Evolutionary conservation across 2,329 filamentous ascomycete genomes (phyloP).

Genomic region (Stachybotrys echinatus): DNA sequence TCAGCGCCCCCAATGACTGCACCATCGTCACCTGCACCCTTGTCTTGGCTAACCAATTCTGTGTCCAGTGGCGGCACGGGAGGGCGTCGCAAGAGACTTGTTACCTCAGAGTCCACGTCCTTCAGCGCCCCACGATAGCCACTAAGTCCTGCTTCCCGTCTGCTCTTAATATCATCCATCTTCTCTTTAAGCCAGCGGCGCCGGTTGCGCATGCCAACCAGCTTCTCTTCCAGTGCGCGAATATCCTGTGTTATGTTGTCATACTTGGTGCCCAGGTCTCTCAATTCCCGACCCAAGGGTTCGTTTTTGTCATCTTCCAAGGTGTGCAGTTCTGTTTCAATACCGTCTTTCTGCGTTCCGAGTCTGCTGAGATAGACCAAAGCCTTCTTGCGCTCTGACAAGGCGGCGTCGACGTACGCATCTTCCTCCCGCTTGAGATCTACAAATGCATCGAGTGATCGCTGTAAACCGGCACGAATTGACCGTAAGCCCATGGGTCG

Average conservation of each 20-base stretch:
- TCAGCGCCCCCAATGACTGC: constrained; percentile 37
- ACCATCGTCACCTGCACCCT: constrained; percentile 9
- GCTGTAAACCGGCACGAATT: constrained; percentile 60
- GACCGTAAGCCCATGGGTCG: constrained; percentile 52
- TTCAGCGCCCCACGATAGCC: constrained; percentile 64
- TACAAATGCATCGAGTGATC: constrained; percentile 58
- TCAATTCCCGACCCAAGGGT: constrained; percentile 56
- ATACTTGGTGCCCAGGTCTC: constrained; percentile 52
- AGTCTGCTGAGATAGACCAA: constrained; percentile 53
- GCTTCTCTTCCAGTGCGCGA: constrained; percentile 55
- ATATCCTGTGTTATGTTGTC: constrained; percentile 57
- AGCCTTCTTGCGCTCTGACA: constrained; percentile 51
- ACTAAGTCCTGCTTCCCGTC: constrained; percentile 64
- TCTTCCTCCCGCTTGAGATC: constrained; percentile 65
- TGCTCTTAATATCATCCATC: constrained; percentile 59
- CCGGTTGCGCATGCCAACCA: constrained; percentile 55
- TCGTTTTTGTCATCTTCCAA: constrained; percentile 53
- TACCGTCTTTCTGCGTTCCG: constrained; percentile 41
- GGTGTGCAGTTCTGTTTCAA: constrained; percentile 44
- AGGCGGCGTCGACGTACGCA: constrained; percentile 50
- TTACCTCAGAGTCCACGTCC: constrained; percentile 60
- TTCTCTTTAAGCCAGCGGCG: constrained; percentile 54
- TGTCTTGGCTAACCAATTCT: constrained; percentile 28
- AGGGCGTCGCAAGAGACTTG: constrained; percentile 52
- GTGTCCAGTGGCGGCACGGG: constrained; percentile 48